Conservation (phyloP, 176 grass and related monocot species). For the Lolium rigidum region DNA sequence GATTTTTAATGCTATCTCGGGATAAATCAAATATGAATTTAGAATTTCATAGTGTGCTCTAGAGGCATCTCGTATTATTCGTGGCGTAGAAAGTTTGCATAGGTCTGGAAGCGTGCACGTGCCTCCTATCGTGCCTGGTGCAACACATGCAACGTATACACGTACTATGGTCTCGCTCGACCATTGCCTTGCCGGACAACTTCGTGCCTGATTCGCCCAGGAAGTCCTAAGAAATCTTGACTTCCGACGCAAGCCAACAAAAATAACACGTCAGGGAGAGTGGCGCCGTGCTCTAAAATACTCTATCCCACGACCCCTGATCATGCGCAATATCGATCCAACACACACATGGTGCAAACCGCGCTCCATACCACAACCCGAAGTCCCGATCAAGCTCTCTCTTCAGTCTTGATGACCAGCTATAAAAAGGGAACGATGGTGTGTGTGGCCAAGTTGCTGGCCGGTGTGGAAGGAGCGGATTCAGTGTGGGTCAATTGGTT, state of each 20-base stretch:
- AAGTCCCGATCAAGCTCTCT: neutral
- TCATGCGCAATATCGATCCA: neutral
- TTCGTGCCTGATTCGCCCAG: neutral
- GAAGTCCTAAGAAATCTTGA: neutral
- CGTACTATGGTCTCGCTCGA: neutral
- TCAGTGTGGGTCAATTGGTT: too few relatives aligned
- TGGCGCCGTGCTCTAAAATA: neutral
- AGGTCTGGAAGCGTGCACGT: neutral
- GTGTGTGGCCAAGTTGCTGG: too few relatives aligned
- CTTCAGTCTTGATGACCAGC: neutral
- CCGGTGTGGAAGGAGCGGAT: too few relatives aligned
- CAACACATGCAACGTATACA: slow-evolving; percentile 14
- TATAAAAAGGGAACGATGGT: too few relatives aligned
- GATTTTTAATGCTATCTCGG: too few relatives aligned
- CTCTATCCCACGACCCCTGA: neutral
- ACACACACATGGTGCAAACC: neutral
- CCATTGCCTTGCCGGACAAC: neutral
- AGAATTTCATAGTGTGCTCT: too few relatives aligned
- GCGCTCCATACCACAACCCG: neutral
- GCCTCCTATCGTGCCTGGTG: neutral
- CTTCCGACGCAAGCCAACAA: neutral
- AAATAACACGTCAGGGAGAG: neutral
- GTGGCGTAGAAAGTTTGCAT: too few relatives aligned
- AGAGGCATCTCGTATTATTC: too few relatives aligned
- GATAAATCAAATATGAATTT: too few relatives aligned